phyloP scores from a whole-genome alignment of 495 filamentous ascomycete species.

The Pseudomonodictys pantanalensis region DNA sequence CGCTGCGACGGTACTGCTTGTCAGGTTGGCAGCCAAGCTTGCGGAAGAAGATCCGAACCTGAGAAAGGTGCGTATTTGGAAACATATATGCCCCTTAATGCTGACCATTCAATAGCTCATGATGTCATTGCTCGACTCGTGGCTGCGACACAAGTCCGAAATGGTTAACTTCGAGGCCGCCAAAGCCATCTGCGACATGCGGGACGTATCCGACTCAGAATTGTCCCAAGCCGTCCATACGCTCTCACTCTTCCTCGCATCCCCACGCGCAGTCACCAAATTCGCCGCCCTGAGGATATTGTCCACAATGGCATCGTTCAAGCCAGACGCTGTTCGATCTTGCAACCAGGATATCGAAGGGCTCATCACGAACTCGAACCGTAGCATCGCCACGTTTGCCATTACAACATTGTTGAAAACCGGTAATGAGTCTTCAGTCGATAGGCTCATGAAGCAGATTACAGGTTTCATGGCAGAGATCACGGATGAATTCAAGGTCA shows the following conservation, averaged over 20 bases:
- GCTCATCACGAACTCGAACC: slow-evolving; percentile 92
- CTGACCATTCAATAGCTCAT: slow-evolving; percentile 25
- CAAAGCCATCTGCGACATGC: slow-evolving; percentile 93
- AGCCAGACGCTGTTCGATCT: slow-evolving; percentile 83
- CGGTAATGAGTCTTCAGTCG: slow-evolving; percentile 93
- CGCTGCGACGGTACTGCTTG: slow-evolving; percentile 85
- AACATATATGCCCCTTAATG: neutral
- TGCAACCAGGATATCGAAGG: slow-evolving; percentile 98
- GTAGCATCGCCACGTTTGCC: slow-evolving; percentile 95
- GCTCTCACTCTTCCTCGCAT: slow-evolving; percentile 93
- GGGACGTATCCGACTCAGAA: slow-evolving; percentile 88
- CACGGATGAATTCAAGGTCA: slow-evolving; percentile 94
- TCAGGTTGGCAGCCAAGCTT: slow-evolving; percentile 88
- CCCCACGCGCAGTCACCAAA: slow-evolving; percentile 88
- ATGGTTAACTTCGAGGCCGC: slow-evolving; percentile 99
- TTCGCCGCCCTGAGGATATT: slow-evolving; percentile 97
- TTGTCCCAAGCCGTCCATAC: slow-evolving; percentile 90
- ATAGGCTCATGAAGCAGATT: slow-evolving; percentile 95
- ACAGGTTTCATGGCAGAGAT: slow-evolving; percentile 39
- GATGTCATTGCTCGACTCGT: slow-evolving; percentile 36
- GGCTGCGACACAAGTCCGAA: slow-evolving; percentile 84
- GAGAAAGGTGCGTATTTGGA: slow-evolving; percentile 58
- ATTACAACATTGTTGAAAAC: slow-evolving; percentile 98
- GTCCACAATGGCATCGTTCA: slow-evolving; percentile 92
- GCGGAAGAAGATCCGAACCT: slow-evolving; percentile 89